A percentile compares a stretch with the other conserved stretches of the same genome.
Evolutionary conservation across 768 basidiomycete genomes (phyloP).

Genomic region (Russula compacta): DNA sequence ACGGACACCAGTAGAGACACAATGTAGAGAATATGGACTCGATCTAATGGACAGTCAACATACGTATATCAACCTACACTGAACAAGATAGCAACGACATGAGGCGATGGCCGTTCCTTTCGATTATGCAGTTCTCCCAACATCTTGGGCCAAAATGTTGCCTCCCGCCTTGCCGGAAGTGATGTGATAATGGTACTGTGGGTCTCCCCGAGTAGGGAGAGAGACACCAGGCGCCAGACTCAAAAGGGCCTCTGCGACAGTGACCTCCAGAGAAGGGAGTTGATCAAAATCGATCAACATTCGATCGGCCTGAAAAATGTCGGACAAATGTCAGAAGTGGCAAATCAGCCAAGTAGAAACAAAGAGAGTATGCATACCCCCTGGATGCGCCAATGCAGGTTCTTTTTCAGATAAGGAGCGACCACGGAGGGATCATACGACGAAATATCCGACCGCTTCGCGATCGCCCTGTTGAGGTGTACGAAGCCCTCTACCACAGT

Average conservation of each 20-base stretch:
- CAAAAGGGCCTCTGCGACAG: slow-evolving; percentile 4
- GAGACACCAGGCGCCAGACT: not conserved
- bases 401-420: slow-evolving; percentile 31
- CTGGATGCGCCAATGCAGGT: slow-evolving; percentile 33
- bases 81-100: not conserved
- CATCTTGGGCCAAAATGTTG: not conserved
- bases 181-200: slow-evolving; percentile 7
- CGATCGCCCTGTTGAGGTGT: slow-evolving; percentile 32
- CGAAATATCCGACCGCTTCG: slow-evolving; percentile 17
- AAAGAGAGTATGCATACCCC: not conserved
- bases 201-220: slow-evolving; percentile 10
- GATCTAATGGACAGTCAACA: too few relatives aligned
- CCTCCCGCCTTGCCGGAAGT: slow-evolving; percentile 8
- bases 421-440: slow-evolving; percentile 32
- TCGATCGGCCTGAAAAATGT: not conserved
- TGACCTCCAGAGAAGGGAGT: slow-evolving; percentile 16
- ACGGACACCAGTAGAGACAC: not conserved
- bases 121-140: not conserved
- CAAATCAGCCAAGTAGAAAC: too few relatives aligned
- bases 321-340: not conserved
- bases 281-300: not conserved
- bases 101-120: too few relatives aligned
- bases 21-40: too few relatives aligned
- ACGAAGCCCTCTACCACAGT: slow-evolving; percentile 35
- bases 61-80: not conserved